Evolutionary conservation across 768 basidiomycete species (phyloP).

Genomic region (Suillus tomentosus): DNA sequence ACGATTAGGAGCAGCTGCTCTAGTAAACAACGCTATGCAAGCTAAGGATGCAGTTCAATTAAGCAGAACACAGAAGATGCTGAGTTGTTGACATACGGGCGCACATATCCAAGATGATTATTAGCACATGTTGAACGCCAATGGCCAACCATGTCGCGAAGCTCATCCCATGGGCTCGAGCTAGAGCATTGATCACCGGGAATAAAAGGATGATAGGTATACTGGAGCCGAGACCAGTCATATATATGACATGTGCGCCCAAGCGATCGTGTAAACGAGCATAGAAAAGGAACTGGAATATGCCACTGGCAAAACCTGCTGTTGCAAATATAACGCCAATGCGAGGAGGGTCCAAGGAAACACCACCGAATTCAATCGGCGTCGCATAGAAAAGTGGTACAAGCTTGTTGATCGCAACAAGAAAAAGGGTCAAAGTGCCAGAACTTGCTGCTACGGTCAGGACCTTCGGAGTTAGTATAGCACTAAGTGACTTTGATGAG

Average conservation of each 20-base stretch:
- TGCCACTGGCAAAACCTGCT: background rate
- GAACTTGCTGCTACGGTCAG: conserved; percentile 33
- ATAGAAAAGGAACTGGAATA: background rate
- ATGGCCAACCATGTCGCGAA: background rate
- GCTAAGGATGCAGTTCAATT: background rate
- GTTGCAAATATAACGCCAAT: background rate
- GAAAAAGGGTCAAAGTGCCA: conserved; percentile 41
- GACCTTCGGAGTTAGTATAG: background rate
- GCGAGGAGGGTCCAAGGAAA: background rate
- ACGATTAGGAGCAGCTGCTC: background rate
- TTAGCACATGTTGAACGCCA: background rate
- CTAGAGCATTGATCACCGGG: background rate
- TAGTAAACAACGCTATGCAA: background rate
- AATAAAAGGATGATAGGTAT: background rate
- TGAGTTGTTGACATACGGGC: background rate
- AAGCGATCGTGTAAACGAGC: background rate
- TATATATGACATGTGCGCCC: background rate
- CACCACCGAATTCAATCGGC: conserved; percentile 30
- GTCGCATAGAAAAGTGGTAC: conserved; percentile 48
- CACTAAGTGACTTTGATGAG: conserved; percentile 2
- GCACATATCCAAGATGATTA: background rate
- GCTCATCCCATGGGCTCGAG: background rate
- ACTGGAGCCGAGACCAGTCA: background rate
- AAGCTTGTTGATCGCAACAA: conserved; percentile 42
- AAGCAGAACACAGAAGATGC: background rate